Evolutionary conservation across 371 early-diverging fungal genomes (phyloP).

Genomic region (Mortierella sp.): DNA sequence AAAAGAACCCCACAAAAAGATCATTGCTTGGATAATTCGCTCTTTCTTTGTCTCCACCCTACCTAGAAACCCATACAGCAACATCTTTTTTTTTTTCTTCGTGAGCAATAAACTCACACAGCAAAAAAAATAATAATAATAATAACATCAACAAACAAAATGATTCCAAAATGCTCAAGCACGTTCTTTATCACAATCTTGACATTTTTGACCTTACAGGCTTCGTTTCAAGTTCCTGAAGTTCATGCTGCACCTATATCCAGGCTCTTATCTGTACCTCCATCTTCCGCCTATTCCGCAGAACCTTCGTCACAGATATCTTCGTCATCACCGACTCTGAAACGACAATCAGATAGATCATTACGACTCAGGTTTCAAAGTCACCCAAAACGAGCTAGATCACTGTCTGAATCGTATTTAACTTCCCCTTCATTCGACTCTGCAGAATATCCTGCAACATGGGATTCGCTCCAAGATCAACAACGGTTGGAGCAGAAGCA

Average conservation of each 20-base stretch:
- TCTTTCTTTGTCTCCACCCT: not conserved
- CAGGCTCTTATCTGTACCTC: not conserved
- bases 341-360: constrained; percentile 8
- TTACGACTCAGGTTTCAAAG: not conserved
- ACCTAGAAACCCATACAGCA: too few species aligned
- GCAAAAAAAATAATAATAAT: too few species aligned
- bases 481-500: not conserved
- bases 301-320: not conserved
- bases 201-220: not conserved
- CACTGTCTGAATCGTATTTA: not conserved
- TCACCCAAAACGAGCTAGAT: not conserved
- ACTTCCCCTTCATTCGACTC: not conserved
- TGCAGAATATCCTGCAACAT: not conserved
- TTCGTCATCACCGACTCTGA: not conserved
- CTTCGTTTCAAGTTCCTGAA: not conserved
- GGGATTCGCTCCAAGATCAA: not conserved
- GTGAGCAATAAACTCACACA: too few species aligned
- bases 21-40: too few species aligned
- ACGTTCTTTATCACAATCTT: not conserved
- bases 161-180: constrained; percentile 27
- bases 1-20: too few species aligned
- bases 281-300: not conserved
- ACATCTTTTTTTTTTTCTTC: not conserved
- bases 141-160: too few species aligned
- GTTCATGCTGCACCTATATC: constrained; percentile 9